phyloP scores from a whole-genome alignment of 202 grass and related monocot genomes.

The Brachypodium distachyon region DNA sequence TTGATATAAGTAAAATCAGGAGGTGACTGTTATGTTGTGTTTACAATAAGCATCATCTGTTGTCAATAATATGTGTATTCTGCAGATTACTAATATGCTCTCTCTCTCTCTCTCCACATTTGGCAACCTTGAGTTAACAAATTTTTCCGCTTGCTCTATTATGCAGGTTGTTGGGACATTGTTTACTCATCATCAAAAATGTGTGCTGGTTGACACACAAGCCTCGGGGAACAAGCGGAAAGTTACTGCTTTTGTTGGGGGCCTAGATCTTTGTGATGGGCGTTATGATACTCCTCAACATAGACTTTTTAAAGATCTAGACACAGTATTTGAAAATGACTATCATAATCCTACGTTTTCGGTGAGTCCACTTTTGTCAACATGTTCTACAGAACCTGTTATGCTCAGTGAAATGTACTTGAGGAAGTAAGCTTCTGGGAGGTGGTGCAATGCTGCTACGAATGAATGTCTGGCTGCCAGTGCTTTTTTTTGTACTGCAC shows the following conservation, averaged over 20 bases:
- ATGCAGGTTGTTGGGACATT: conserved; percentile 92
- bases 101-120: neutral
- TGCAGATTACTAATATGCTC: neutral
- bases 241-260: conserved; percentile 91
- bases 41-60: neutral
- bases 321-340: conserved; percentile 83
- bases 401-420: neutral
- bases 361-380: conserved; percentile 41
- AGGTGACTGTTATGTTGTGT: neutral
- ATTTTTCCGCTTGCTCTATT: no score
- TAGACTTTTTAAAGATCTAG: conserved; percentile 79
- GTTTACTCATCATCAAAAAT: conserved; percentile 98
- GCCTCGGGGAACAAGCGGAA: conserved; percentile 74
- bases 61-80: neutral
- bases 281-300: conserved; percentile 96
- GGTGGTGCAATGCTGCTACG: neutral
- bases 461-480: neutral
- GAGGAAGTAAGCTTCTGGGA: neutral
- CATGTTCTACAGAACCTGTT: conserved; percentile 12
- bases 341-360: conserved; percentile 87
- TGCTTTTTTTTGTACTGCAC: neutral
- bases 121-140: conserved; percentile 15
- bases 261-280: conserved; percentile 95
- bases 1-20: neutral
- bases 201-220: conserved; percentile 89